These are phyloP conservation scores for Lentinula sp. DNA, from an alignment of 768 basidiomycete genomes.

Conservation along the genomic window DNA sequence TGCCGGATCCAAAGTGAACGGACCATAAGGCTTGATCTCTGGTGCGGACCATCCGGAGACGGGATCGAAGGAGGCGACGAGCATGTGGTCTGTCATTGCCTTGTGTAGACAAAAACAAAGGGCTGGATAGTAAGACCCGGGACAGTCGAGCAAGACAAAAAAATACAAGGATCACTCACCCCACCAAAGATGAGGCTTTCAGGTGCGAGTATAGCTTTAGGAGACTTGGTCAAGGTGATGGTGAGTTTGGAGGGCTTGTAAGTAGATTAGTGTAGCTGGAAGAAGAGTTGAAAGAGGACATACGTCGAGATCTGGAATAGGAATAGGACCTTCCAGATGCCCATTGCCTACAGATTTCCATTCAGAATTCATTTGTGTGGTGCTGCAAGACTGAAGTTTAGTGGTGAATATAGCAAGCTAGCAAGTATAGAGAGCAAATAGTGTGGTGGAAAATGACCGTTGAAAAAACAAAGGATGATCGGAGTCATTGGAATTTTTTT, in stretches of 20 bases:
- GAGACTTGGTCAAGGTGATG: not conserved
- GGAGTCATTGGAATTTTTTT: not conserved
- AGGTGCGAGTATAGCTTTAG: not conserved
- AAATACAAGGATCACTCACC: not conserved
- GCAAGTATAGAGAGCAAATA: not conserved
- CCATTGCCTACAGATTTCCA: constrained; percentile 8
- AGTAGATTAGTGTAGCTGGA: not conserved
- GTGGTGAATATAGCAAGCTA: not conserved
- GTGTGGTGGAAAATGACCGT: not conserved
- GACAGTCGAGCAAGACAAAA: not conserved
- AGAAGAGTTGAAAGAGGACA: not conserved
- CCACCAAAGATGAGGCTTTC: constrained; percentile 1
- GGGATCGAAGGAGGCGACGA: constrained; percentile 58
- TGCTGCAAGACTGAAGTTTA: too few species aligned
- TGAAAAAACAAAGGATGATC: not conserved
- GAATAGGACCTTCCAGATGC: not conserved
- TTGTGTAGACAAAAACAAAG: constrained; percentile 14
- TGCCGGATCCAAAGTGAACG: constrained; percentile 63
- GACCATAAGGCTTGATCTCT: constrained; percentile 71
- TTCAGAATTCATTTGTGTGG: not conserved
- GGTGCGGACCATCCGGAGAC: constrained; percentile 63
- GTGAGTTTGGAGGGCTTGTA: constrained; percentile 1
- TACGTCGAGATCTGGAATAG: constrained; percentile 1
- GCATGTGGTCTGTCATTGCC: constrained; percentile 75
- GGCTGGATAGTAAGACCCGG: too few species aligned